A percentile compares a stretch with the other conserved stretches of the same genome.
Evolutionary conservation across 202 grass and related monocot species (phyloP).

Genomic region (Digitaria exilis): DNA sequence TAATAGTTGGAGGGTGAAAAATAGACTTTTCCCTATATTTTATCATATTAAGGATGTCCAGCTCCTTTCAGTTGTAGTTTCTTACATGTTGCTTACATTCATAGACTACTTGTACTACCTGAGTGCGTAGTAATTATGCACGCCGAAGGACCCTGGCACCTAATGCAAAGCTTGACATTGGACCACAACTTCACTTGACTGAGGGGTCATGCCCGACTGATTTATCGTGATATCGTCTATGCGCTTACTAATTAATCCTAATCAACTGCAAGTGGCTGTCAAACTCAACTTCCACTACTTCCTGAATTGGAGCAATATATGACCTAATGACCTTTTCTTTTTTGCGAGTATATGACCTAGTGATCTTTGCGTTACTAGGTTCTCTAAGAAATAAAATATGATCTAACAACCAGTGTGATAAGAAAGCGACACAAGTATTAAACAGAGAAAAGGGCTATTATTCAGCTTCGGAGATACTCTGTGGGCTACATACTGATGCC

Average conservation of each 20-base stretch:
- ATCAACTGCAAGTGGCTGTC: slow-evolving; percentile 8
- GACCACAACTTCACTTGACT: not conserved
- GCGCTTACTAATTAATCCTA: not conserved
- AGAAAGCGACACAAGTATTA: slow-evolving; percentile 12
- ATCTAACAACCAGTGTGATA: not conserved
- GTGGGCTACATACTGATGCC: slow-evolving; percentile 26
- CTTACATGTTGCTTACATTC: not conserved
- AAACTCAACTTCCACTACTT: slow-evolving; percentile 4
- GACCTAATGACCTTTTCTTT: not conserved
- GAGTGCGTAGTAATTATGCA: too few species aligned
- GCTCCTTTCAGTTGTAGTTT: not conserved
- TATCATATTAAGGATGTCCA: not conserved
- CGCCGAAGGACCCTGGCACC: not conserved
- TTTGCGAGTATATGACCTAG: not conserved
- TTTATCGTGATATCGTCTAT: not conserved
- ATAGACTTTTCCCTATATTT: too few species aligned
- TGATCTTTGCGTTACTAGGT: not conserved
- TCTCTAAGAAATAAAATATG: not conserved
- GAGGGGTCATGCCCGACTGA: not conserved
- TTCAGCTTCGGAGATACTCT: not conserved
- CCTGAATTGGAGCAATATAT: not conserved
- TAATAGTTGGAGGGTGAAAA: too few species aligned
- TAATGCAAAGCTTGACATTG: not conserved
- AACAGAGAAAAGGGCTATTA: not conserved
- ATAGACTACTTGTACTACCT: not conserved